Evolutionary conservation across 1,284 basidiomycete species (phyloP).

Genomic region (Cutaneotrichosporon cavernicola): DNA sequence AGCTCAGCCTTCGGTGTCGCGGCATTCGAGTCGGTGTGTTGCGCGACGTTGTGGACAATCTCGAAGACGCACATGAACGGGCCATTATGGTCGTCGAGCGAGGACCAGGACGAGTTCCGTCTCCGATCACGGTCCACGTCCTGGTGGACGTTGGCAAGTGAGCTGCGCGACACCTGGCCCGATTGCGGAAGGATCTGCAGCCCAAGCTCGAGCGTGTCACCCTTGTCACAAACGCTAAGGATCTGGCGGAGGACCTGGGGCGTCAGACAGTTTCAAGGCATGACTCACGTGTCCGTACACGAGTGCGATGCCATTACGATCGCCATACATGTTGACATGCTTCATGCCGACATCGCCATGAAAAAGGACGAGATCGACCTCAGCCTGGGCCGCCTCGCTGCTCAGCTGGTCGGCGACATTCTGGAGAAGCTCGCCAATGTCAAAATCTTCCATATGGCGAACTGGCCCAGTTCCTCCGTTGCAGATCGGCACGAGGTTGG

Average conservation of each 20-base stretch:
- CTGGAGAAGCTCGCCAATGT: slow-evolving; percentile 71
- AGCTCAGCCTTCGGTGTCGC: slow-evolving; percentile 47
- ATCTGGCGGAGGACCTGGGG: slow-evolving; percentile 78
- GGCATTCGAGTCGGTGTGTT: slow-evolving; percentile 32
- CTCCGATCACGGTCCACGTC: slow-evolving; percentile 24
- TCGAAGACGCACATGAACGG: slow-evolving; percentile 61
- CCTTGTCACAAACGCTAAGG: slow-evolving; percentile 63
- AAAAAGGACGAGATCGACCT: slow-evolving; percentile 82
- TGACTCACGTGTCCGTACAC: slow-evolving; percentile 73
- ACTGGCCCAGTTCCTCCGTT: slow-evolving; percentile 21
- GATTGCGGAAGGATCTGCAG: slow-evolving; percentile 63
- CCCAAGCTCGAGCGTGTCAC: slow-evolving; percentile 85
- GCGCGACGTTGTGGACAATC: slow-evolving; percentile 55
- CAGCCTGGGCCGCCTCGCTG: slow-evolving; percentile 74
- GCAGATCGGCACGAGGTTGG: slow-evolving; percentile 59
- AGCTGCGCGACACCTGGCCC: slow-evolving; percentile 33
- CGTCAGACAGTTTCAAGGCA: too few relatives aligned
- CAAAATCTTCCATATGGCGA: slow-evolving; percentile 53
- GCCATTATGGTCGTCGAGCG: slow-evolving; percentile 11
- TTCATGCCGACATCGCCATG: slow-evolving; percentile 81
- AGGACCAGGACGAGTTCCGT: slow-evolving; percentile 8
- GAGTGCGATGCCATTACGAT: slow-evolving; percentile 78
- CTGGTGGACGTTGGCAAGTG: slow-evolving; percentile 23
- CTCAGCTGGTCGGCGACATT: slow-evolving; percentile 78
- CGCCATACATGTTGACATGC: slow-evolving; percentile 77